These are phyloP conservation scores for Hibiscus syriacus DNA, from an alignment of 345 rosid species.

Conservation along the genomic window DNA sequence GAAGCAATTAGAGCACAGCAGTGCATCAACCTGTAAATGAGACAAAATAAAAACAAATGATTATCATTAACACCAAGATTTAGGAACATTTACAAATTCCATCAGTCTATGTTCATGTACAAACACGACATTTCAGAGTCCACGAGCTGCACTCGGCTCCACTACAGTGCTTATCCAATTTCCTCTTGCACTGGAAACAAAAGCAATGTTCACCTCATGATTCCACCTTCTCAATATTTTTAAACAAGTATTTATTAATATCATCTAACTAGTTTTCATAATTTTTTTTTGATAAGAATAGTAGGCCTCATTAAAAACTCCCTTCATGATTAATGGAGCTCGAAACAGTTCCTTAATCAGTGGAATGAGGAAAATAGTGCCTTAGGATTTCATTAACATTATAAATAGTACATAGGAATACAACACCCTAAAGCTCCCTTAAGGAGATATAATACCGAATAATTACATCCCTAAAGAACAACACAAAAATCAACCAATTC, in stretches of 20 bases:
- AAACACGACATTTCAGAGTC: background rate
- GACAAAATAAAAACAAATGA: conserved; percentile 4
- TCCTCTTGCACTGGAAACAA: background rate
- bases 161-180: background rate
- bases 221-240: background rate
- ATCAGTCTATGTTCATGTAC: background rate
- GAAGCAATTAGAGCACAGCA: conserved; percentile 60
- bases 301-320: too few species aligned
- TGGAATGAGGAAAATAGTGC: too few species aligned
- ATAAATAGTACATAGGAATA: too few species aligned
- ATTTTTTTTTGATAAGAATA: too few species aligned
- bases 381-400: too few species aligned
- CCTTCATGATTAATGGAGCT: too few species aligned
- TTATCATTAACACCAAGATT: conserved; percentile 3
- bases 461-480: too few species aligned
- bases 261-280: background rate
- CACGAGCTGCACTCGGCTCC: background rate
- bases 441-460: too few species aligned
- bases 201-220: background rate
- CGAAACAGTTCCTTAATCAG: too few species aligned
- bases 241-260: background rate
- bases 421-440: too few species aligned
- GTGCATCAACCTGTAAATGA: conserved; percentile 56
- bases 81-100: background rate
- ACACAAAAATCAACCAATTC: too few species aligned